Evolutionary conservation across 1,284 basidiomycete genomes (phyloP).

Genomic region (Peniophora sp.): DNA sequence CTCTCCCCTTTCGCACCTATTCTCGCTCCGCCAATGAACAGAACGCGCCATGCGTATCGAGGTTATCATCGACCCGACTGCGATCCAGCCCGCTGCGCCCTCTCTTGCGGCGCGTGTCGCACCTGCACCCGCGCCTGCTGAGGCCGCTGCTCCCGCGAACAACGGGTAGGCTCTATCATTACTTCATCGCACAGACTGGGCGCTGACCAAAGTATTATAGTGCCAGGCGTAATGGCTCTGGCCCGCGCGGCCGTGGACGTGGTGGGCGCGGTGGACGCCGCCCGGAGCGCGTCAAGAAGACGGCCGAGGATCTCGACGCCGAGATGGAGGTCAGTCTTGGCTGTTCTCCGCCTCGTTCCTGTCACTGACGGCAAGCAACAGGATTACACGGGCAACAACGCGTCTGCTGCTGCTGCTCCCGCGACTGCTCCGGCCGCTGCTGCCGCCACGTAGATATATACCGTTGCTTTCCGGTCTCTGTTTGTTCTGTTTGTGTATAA

Average conservation of each 20-base stretch:
- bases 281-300: conserved; percentile 58
- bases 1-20: conserved; percentile 18
- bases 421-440: too few species aligned
- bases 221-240: conserved; percentile 34
- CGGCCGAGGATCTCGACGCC: conserved; percentile 69
- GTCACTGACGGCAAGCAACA: conserved; percentile 16
- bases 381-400: conserved; percentile 60
- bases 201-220: conserved; percentile 10
- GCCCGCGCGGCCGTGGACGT: conserved; percentile 37
- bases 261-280: conserved; percentile 41
- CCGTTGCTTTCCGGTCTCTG: too few species aligned
- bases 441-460: too few species aligned
- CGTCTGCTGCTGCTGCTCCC: conserved; percentile 28
- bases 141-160: conserved; percentile 22
- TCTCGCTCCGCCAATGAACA: conserved; percentile 28
- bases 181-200: conserved; percentile 1
- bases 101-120: conserved; percentile 67
- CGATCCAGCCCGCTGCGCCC: conserved; percentile 45
- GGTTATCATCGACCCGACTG: conserved; percentile 86
- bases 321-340: conserved; percentile 67
- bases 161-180: conserved; percentile 37
- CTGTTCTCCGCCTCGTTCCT: not conserved
- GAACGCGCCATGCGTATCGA: conserved; percentile 98
- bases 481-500: too few species aligned
- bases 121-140: conserved; percentile 36